Base-by-base conservation (phyloP, 2,329 filamentous ascomycete species). In the Trichophyton simii region DNA sequence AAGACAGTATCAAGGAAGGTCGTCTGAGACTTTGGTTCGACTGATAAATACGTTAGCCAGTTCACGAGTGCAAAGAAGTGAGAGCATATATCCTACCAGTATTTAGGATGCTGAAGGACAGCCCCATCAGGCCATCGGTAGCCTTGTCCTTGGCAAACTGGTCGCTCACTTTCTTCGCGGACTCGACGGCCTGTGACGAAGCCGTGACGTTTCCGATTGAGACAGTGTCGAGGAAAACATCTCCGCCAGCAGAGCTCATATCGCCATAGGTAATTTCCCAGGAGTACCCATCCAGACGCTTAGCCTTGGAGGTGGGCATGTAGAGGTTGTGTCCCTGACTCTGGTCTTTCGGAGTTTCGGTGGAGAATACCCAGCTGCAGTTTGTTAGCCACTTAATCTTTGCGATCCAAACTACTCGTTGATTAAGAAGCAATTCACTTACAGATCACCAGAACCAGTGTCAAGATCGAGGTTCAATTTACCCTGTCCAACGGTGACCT, bases 1-100 rank as follows among this genome's bases (percentile, higher is more conserved):
- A 82, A 80, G 66, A 87, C 77, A 70, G 87, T 89, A 68, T 88
- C 86, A 70, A 89, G 89, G 72, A 89, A 90, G 11, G 86, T 89
- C 73, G 84, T 85, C 66, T 87, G 84, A 13, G 54, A 54, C 13
- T 52, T 20, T 3, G 64, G 64, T 11, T 58, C 31, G 11, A 65
- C 64, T 66, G 58, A 1, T 44, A 18, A 20, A 9, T 25, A 50
- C n/a, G 15, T 62, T 8, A 62, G 58, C 34, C 5, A 15, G 4
- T 20, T 38, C 9, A 38, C 11, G 22, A 3, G 3, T 11, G 34
- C 8, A 4, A n/a, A 34, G 42, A 11, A 42, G 5, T 11, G 4
- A 36, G 55, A 11, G 8, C 11, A 41, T 58, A 18, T 42, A 22
- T 25, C 34, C 62, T 60, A 73, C 72, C 71, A 2, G 79, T 83